Conservation (phyloP, 768 basidiomycete genomes). For the Agrocybe chaxingu region DNA sequence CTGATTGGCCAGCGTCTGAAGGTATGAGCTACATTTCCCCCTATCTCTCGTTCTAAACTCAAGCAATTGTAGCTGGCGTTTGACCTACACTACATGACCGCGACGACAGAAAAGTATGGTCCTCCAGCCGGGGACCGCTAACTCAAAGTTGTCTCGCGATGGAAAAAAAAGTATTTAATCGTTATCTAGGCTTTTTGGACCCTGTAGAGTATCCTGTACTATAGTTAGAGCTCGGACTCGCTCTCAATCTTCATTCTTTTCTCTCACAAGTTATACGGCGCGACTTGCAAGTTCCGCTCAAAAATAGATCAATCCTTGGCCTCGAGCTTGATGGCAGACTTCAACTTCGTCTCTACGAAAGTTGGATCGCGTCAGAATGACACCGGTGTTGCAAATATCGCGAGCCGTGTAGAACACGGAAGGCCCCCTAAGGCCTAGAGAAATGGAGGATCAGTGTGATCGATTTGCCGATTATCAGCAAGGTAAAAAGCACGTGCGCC, state of each 20-base stretch:
- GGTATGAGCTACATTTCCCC: not conserved
- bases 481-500: constrained; percentile 31
- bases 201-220: not conserved
- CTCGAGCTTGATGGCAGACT: no score
- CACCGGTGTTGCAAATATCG: no score
- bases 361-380: no score
- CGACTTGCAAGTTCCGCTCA: no score
- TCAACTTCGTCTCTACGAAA: no score
- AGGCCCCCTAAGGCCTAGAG: not conserved
- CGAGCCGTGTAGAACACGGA: not conserved
- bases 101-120: constrained; percentile 11
- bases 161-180: constrained; percentile 7
- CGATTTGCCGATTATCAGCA: constrained; percentile 31
- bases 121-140: constrained; percentile 13
- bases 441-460: constrained; percentile 14
- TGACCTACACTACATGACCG: constrained; percentile 1
- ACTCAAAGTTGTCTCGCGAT: constrained; percentile 12
- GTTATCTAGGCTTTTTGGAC: not conserved
- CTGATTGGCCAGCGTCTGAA: no score
- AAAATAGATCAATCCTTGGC: no score
- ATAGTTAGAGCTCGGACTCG: not conserved
- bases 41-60: constrained; percentile 8
- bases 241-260: not conserved
- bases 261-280: not conserved
- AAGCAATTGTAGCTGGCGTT: constrained; percentile 1